phyloP scores from a whole-genome alignment of 768 basidiomycete species.

The Auricularia auricula-judae region DNA sequence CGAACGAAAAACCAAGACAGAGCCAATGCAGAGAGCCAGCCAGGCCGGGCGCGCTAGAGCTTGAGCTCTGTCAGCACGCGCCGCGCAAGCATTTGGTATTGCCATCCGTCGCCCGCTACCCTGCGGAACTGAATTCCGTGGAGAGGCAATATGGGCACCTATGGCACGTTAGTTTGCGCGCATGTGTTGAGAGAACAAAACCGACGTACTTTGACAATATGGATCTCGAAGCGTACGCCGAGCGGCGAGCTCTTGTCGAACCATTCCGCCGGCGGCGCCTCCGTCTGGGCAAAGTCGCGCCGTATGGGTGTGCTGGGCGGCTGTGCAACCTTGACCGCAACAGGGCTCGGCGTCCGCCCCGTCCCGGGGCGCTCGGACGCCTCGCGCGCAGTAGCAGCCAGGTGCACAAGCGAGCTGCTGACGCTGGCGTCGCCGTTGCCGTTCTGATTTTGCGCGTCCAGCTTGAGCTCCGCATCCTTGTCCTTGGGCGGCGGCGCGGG shows the following conservation, averaged over 20 bases:
- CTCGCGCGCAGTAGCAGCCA: neutral
- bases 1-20: neutral
- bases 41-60: constrained; percentile 30
- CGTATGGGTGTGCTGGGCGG: constrained; percentile 46
- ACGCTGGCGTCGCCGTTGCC: neutral
- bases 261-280: constrained; percentile 32
- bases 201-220: constrained; percentile 80
- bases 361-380: neutral
- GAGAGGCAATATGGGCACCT: constrained; percentile 89
- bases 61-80: constrained; percentile 82
- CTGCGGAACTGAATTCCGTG: constrained; percentile 95
- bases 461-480: neutral
- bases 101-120: constrained; percentile 86
- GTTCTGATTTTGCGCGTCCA: neutral
- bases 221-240: constrained; percentile 92
- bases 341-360: neutral
- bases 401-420: neutral
- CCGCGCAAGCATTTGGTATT: constrained; percentile 91
- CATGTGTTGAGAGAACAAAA: neutral
- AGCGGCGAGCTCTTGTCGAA: constrained; percentile 34
- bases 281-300: constrained; percentile 43
- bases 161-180: neutral
- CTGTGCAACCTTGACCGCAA: neutral
- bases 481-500: neutral
- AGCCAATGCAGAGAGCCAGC: neutral